Base-by-base conservation (phyloP, 2,329 filamentous ascomycete species). In the Raffaelea arxii region DNA sequence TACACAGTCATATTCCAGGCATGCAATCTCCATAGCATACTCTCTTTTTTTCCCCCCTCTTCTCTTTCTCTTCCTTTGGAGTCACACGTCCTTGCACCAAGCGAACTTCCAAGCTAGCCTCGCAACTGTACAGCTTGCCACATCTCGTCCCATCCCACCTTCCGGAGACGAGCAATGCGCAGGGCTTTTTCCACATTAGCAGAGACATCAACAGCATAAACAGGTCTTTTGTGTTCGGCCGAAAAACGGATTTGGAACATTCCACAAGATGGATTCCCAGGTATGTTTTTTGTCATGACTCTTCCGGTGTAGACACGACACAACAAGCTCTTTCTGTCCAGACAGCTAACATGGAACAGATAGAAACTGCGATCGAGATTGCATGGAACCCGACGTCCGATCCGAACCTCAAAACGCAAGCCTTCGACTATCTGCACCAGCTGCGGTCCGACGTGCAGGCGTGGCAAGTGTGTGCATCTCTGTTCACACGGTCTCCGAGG, bases 311-410 rank as follows among this genome's bases (percentile, higher is more conserved):
- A n/a, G n/a, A n/a, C n/a, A n/a, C n/a, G n/a, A n/a, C n/a, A n/a
- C n/a, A n/a, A n/a, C n/a, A n/a, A n/a, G n/a, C n/a, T n/a, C n/a
- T n/a, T n/a, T n/a, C n/a, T n/a, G n/a, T n/a, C n/a, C n/a, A 32
- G 16, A 16, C 27, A 32, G 27, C 27, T 9, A 38, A 10, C 37
- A 18, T 11, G 11, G 9, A 30, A 4, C 60, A 96, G 87, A 82
- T 96, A 65, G 86, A 92, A 70, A 91, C 87, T 70, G 92, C 92
- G 66, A 92, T 97, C 70, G 81, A 92, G 66, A 94, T 97, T 69
- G 87, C 88, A 66, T 92, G 82, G 71, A 83, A 91, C 66, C 86
- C 87, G 49, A 69, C 76, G 58, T 84, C 88, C 58, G 80, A 90
- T 65, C 80, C 78, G 59, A 68, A 72, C 54, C 74, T 94, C 60